Evolutionary conservation across 345 rosid genomes (phyloP), one percentile per base, ranked within the genome.

Genomic region (Geranium rotundifolium): DNA sequence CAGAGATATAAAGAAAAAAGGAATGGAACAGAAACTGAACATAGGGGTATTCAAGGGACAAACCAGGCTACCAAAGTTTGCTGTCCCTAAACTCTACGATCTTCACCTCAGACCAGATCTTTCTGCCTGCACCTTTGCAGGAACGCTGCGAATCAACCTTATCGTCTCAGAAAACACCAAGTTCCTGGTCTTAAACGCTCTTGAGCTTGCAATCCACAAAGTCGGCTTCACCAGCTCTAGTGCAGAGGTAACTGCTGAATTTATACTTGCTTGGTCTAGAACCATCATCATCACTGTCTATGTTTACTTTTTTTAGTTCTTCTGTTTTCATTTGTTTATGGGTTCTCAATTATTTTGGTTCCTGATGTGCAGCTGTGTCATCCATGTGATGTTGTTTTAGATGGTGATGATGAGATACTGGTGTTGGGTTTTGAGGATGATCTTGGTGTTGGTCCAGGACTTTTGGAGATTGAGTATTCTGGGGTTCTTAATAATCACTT

Each of bases 371-470:
- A 29, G 78, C 18, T 52, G 64, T 67, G 54, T 59, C 5, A 19
- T 27, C 81, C 81, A 18, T 0, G 64, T 46, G 76, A 57, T 27
- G 67, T 71, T 59, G 41, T 67, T 56, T 18, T 73, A 69, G 77
- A 72, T 57, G 71, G 29, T 16, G 80, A 72, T 59, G 84, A 75
- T 59, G 76, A 75, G 80, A 71, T 72, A 50, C 62, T 82, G 65
- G 69, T 82, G 15, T 58, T 79, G 72, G 66, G 56, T 49, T 82
- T 79, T 34, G 71, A 69, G 13, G 77, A 69, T 46, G 17, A 19
- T 16, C 75, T 82, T 56, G 29, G 49, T 31, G 55, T 65, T 56
- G 80, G 80, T 23, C 68, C 67, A 50, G 82, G 83, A 58, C 60
- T 60, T 19, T 67, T 73, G 62, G 55, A 29, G 66, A 67, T 79